Evolutionary conservation across 2,329 filamentous ascomycete species (phyloP).

Genomic region (Pseudopyricularia javanii): DNA sequence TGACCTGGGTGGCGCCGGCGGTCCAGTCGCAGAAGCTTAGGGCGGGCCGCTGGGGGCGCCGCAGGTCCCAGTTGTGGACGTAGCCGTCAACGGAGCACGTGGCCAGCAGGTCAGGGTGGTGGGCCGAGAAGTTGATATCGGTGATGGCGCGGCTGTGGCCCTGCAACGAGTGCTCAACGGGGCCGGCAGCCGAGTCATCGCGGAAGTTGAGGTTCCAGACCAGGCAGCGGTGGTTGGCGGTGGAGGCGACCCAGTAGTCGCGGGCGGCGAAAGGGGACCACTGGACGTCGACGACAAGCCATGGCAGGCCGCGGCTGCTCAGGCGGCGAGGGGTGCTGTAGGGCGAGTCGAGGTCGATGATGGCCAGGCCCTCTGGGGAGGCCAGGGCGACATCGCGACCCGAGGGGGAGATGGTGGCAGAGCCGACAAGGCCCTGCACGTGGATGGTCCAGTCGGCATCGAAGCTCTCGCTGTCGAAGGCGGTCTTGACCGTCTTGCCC

Average conservation of each 20-base stretch:
- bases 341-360: conserved; percentile 84
- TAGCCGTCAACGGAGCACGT: conserved; percentile 91
- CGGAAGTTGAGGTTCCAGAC: conserved; percentile 84
- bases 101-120: conserved; percentile 78
- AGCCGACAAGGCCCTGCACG: conserved; percentile 71
- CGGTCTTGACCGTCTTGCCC: conserved; percentile 49
- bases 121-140: conserved; percentile 91
- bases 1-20: conserved; percentile 86
- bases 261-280: conserved; percentile 88
- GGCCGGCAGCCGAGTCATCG: conserved; percentile 56
- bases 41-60: conserved; percentile 58
- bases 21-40: conserved; percentile 87
- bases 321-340: conserved; percentile 78
- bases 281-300: conserved; percentile 91
- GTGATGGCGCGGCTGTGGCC: conserved; percentile 79
- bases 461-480: conserved; percentile 79
- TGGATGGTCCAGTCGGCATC: conserved; percentile 74
- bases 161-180: conserved; percentile 78
- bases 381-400: conserved; percentile 84
- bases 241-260: conserved; percentile 89
- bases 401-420: conserved; percentile 84
- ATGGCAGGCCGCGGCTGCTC: conserved; percentile 71
- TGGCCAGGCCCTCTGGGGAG: conserved; percentile 78
- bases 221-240: conserved; percentile 85
- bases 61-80: conserved; percentile 84